Base-by-base conservation (phyloP, 2,329 filamentous ascomycete species). In the Fusarium coicis region DNA sequence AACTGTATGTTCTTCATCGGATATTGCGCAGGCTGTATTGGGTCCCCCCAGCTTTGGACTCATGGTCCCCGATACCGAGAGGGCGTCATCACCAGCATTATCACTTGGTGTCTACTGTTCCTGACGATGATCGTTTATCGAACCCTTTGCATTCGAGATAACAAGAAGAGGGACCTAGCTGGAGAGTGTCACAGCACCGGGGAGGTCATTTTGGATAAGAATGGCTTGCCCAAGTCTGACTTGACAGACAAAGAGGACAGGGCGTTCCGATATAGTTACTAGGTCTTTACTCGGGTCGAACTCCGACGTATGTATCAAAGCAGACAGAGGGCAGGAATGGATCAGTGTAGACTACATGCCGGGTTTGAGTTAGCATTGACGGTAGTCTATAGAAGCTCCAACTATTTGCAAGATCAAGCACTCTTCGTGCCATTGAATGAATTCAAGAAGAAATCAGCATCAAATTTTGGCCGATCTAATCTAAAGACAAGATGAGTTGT, bases 1-100 rank as follows among this genome's bases (percentile, higher is more conserved):
- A 60, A 55, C 15, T 42, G 47, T 6, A 55, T 54, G 46, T 60
- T 60, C 57, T 60, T 60, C n/a, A 55, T 60, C n/a, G 46, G 46
- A 16, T 60, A 60, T 5, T 54, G 46, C 2, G 47, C 57, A 15
- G 57, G 46, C 28, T 54, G 46, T 10, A 60, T 60, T 9, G 57
- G 46, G 10, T 54, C 46, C 5, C 57, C 57, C 0, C 57, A 60
- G 6, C 32, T 60, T 9, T 60, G 57, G 57, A 60, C 57, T 11
- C 28, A 60, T n/a, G 47, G 47, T 4, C 57, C 57, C 2, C 57
- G 47, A 28, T 60, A 60, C 6, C 46, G 46, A 11, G 57, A 60
- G 8, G 57, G 57, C 9, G 47, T 60, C 2, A 60, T 60, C 18
- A 55, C 47, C 1, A 59, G 56, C 5, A 59, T 59, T 16, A 46